These are phyloP conservation scores for Williopsis jadinii DNA, from an alignment of 1,139 yeast species.

Conservation along the genomic window DNA sequence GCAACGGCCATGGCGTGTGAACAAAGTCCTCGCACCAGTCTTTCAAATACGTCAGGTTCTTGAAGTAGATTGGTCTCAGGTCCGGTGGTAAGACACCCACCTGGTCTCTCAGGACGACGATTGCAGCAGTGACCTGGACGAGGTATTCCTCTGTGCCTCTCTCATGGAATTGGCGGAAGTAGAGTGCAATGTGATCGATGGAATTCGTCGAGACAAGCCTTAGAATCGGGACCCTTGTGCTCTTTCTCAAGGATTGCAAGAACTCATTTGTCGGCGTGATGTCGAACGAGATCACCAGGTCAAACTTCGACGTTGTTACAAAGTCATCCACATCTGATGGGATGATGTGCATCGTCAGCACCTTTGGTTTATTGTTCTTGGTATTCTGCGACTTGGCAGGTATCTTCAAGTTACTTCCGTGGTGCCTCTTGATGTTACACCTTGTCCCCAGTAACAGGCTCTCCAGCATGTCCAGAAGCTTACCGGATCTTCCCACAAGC, in stretches of 20 bases:
- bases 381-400: constrained; percentile 20
- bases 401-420: constrained; percentile 43
- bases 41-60: constrained; percentile 54
- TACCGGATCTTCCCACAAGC: constrained; percentile 48
- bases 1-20: constrained; percentile 64
- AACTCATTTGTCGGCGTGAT: constrained; percentile 49
- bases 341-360: constrained; percentile 34
- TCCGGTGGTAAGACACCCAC: constrained; percentile 85
- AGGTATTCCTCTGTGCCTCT: constrained; percentile 38
- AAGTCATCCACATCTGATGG: constrained; percentile 38
- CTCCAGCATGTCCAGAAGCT: constrained; percentile 70
- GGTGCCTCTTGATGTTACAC: constrained; percentile 59
- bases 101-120: constrained; percentile 74
- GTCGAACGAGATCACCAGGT: constrained; percentile 65
- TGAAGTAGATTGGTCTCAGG: constrained; percentile 66
- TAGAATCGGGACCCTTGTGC: constrained; percentile 46
- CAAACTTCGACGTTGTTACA: constrained; percentile 36
- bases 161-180: constrained; percentile 32
- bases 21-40: constrained; percentile 47
- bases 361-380: constrained; percentile 25
- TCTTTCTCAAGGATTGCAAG: constrained; percentile 20
- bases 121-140: constrained; percentile 69
- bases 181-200: constrained; percentile 65
- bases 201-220: constrained; percentile 72
- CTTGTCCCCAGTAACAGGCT: constrained; percentile 66